These are phyloP conservation scores for Penicillium brevicompactum DNA, from an alignment of 2,329 filamentous ascomycete species.

Conservation along the genomic window DNA sequence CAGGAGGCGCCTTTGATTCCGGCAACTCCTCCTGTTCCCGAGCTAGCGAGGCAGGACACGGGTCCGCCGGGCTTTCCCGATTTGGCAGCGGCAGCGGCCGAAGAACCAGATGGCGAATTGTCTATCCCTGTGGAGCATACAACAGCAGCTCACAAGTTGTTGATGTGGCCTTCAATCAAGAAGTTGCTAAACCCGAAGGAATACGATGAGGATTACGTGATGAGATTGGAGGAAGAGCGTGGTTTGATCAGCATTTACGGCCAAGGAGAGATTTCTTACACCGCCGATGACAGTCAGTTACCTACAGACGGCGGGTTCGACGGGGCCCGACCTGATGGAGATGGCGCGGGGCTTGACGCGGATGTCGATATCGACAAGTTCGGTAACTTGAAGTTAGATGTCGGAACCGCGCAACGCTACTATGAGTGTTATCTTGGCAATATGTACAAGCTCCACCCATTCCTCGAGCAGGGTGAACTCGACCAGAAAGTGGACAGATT, in stretches of 20 bases:
- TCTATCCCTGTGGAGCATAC: slow-evolving; percentile 84
- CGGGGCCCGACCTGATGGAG: slow-evolving; percentile 8
- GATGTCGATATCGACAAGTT: slow-evolving; percentile 53
- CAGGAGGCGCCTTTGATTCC: neutral
- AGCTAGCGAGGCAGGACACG: neutral
- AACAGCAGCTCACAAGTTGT: slow-evolving; percentile 80
- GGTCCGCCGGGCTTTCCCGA: neutral
- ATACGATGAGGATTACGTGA: slow-evolving; percentile 70
- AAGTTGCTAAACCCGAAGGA: slow-evolving; percentile 60
- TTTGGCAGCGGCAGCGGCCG: neutral
- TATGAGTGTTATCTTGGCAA: slow-evolving; percentile 60
- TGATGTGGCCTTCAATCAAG: slow-evolving; percentile 71
- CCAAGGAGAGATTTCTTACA: slow-evolving; percentile 72
- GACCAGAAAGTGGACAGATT: slow-evolving; percentile 56
- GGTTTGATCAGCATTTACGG: slow-evolving; percentile 77
- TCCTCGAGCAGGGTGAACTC: slow-evolving; percentile 59
- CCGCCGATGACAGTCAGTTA: slow-evolving; percentile 51
- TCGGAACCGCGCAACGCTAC: slow-evolving; percentile 52
- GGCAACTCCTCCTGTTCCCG: neutral
- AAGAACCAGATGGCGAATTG: slow-evolving; percentile 55
- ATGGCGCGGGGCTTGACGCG: slow-evolving; percentile 30
- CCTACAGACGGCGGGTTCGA: slow-evolving; percentile 27
- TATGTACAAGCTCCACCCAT: slow-evolving; percentile 66
- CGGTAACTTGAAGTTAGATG: slow-evolving; percentile 58
- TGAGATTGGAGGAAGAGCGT: slow-evolving; percentile 72